A percentile compares a stretch with the other conserved stretches of the same genome.
phyloP scores from a whole-genome alignment of 2,329 filamentous ascomycete genomes.

The Phaeophleospora eucalypticola region DNA sequence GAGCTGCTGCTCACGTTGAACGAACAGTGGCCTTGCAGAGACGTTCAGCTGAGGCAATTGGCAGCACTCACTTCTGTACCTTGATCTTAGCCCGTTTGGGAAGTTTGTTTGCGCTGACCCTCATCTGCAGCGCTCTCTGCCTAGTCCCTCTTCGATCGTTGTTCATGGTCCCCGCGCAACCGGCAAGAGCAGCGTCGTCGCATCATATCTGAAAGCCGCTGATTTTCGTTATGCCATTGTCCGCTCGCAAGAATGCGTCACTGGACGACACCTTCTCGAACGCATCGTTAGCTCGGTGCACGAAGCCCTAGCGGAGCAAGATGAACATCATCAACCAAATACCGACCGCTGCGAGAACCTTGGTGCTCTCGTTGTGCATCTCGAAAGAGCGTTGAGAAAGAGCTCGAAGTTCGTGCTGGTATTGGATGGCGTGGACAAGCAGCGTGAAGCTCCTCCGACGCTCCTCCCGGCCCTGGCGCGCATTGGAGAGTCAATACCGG shows the following conservation, averaged over 20 bases:
- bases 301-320: conserved; percentile 30
- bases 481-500: conserved; percentile 74
- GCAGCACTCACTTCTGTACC: conserved; percentile 43
- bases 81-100: conserved; percentile 7
- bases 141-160: conserved; percentile 69
- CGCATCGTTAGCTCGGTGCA: conserved; percentile 56
- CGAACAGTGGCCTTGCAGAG: conserved; percentile 35
- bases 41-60: conserved; percentile 46
- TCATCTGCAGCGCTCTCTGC: conserved; percentile 54
- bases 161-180: conserved; percentile 82
- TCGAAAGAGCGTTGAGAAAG: conserved; percentile 60
- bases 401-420: conserved; percentile 70
- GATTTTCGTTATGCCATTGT: conserved; percentile 57
- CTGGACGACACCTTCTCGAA: conserved; percentile 72
- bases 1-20: conserved; percentile 26
- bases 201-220: conserved; percentile 55
- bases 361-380: conserved; percentile 68
- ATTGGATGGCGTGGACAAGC: conserved; percentile 80
- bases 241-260: conserved; percentile 72
- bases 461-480: conserved; percentile 76
- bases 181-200: conserved; percentile 72
- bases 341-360: conserved; percentile 70
- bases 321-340: conserved; percentile 40
- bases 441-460: conserved; percentile 74
- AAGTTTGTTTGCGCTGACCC: conserved; percentile 1